phyloP scores from a whole-genome alignment of 2,329 filamentous ascomycete species.

The Sporothrix globosa region DNA sequence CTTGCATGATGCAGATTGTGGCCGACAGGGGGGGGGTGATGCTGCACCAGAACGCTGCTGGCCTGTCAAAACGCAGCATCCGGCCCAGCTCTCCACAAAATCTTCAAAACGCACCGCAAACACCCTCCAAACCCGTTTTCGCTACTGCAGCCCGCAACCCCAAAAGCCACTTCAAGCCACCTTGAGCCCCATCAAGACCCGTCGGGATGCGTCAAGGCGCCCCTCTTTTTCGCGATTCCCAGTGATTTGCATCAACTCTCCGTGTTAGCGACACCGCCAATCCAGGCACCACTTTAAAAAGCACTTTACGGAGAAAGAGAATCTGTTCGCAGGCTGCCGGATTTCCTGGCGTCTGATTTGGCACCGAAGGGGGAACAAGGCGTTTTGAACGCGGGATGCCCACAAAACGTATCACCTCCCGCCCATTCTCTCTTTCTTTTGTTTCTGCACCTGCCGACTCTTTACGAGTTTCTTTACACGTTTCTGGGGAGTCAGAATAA shows the following conservation, averaged over 20 bases:
- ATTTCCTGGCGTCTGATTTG: constrained; percentile 22
- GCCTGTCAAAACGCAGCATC: constrained; percentile 11
- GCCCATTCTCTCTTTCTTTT: not conserved
- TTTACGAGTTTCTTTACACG: not conserved
- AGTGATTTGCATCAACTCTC: constrained; percentile 12
- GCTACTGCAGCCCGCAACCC: not conserved
- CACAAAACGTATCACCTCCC: not conserved
- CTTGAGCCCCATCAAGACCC: not conserved
- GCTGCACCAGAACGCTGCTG: not conserved
- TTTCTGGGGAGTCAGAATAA: not conserved
- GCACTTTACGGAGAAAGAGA: no score
- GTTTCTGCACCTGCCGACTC: not conserved
- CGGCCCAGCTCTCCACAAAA: constrained; percentile 16
- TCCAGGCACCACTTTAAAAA: constrained; percentile 28
- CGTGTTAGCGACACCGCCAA: constrained; percentile 32
- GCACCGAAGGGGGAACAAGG: not conserved
- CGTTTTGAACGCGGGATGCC: not conserved
- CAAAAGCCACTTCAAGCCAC: not conserved
- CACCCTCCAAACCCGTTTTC: not conserved
- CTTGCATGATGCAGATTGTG: constrained; percentile 24
- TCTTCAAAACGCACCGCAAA: not conserved
- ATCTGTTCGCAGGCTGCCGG: constrained; percentile 5
- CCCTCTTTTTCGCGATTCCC: not conserved
- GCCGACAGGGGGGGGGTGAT: not conserved
- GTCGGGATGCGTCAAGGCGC: not conserved